These are phyloP conservation scores for Calonectria pseudoreteaudii DNA, from an alignment of 2,329 filamentous ascomycete species.

Conservation along the genomic window DNA sequence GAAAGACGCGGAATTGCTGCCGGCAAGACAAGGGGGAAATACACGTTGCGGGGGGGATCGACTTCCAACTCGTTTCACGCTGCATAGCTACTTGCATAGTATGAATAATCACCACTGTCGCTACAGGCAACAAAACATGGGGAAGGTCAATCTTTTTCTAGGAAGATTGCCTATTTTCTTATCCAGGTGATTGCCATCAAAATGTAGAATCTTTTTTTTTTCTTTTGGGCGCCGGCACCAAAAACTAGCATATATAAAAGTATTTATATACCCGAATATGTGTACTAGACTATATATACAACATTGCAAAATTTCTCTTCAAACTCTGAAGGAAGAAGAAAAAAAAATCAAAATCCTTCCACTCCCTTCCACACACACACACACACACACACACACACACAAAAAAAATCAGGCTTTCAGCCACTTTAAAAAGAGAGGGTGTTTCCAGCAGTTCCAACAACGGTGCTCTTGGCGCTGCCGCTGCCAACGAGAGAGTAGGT, in stretches of 20 bases:
- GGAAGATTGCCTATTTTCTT: background rate
- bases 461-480: slow-evolving; percentile 53
- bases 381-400: background rate
- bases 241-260: background rate
- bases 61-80: background rate
- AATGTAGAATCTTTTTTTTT: no score
- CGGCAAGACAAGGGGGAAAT: background rate
- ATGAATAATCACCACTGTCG: background rate
- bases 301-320: background rate
- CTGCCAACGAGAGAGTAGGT: slow-evolving; percentile 59
- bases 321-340: background rate
- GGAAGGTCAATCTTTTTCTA: background rate
- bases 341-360: background rate
- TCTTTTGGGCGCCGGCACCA: background rate
- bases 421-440: slow-evolving; percentile 49
- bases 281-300: slow-evolving; percentile 4
- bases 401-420: background rate
- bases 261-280: background rate
- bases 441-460: slow-evolving; percentile 54
- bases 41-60: background rate
- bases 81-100: background rate
- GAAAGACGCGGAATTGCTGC: background rate
- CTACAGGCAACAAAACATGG: background rate
- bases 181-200: background rate
- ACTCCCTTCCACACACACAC: background rate